Evolutionary conservation across 2,329 filamentous ascomycete species (phyloP), one percentile per base, ranked within the genome.

Genomic region (Colletotrichum falcatum): DNA sequence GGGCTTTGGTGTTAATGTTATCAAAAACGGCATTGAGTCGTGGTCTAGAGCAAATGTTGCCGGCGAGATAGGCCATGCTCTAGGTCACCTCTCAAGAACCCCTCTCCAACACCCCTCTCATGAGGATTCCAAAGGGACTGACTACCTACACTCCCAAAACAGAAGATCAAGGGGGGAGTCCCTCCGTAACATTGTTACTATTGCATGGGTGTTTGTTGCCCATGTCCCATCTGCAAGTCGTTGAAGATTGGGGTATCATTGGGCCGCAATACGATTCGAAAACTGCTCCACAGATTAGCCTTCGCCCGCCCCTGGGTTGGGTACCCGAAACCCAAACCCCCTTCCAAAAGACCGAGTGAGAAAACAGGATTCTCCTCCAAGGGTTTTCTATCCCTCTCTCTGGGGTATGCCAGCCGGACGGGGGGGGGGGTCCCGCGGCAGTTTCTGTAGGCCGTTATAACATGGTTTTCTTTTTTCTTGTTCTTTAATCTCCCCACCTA

Each of bases 221-320:
- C n/a, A 20, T 23, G 9, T 14, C 6, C 14, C 9, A 8, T 18
- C 33, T 55, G 33, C 12, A 55, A 55, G 20, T 16, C 14, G 28
- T 37, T 23, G 53, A 55, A 55, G 53, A 55, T 23, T 37, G 35
- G 4, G 53, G 53, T 39, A 37, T 55, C 18, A 26, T 37, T 55
- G 20, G 53, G 33, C 33, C 23, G 53, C n/a, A 37, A 37, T 9
- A 18, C 1, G 1, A 42, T 1, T 3, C 18, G 12, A 9, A 55
- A 55, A n/a, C 53, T 37, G 11, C 18, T 20, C 53, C 53, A 55
- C 53, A 55, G 53, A 26, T 37, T 55, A 55, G 53, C n/a, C 30
- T 55, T 26, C 33, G 14, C 23, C 16, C 23, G 6, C 33, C 35
- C 12, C 35, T 55, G 53, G 53, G 53, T 35, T 54, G 2, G 51